phyloP scores from a whole-genome alignment of 1,139 yeast genomes.

The Candida glucosophila region DNA sequence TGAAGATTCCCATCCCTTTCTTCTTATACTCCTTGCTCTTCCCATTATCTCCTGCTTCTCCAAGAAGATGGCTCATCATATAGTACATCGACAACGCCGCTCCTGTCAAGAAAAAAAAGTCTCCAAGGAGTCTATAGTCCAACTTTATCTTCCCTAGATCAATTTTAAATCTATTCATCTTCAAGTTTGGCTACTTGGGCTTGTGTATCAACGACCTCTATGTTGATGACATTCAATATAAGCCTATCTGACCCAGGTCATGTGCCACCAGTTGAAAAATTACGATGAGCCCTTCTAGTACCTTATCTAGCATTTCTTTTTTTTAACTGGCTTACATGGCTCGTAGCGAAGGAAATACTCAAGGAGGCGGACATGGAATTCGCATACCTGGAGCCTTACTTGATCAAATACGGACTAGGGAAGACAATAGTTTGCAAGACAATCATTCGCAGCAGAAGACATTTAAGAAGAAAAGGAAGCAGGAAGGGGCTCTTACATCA shows the following conservation, averaged over 20 bases:
- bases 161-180: conserved; percentile 27
- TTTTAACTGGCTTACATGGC: too few relatives aligned
- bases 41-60: conserved; percentile 45
- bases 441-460: conserved; percentile 11
- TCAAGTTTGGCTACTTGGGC: too few relatives aligned
- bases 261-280: too few relatives aligned
- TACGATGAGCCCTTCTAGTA: too few relatives aligned
- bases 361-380: conserved; percentile 35
- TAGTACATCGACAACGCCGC: conserved; percentile 80
- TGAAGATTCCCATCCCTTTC: conserved; percentile 57
- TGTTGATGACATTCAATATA: too few relatives aligned
- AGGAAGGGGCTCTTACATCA: conserved; percentile 22
- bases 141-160: conserved; percentile 37
- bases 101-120: conserved; percentile 66
- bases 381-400: conserved; percentile 59
- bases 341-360: conserved; percentile 3
- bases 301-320: too few relatives aligned
- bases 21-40: conserved; percentile 59
- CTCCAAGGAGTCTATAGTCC: conserved; percentile 52
- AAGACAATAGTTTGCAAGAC: conserved; percentile 33
- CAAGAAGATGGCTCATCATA: conserved; percentile 49
- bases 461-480: conserved; percentile 16
- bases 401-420: conserved; percentile 49
- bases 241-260: too few relatives aligned
- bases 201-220: too few relatives aligned